phyloP scores from a whole-genome alignment of 371 early-diverging fungal species.

The Mortierella sp. region DNA sequence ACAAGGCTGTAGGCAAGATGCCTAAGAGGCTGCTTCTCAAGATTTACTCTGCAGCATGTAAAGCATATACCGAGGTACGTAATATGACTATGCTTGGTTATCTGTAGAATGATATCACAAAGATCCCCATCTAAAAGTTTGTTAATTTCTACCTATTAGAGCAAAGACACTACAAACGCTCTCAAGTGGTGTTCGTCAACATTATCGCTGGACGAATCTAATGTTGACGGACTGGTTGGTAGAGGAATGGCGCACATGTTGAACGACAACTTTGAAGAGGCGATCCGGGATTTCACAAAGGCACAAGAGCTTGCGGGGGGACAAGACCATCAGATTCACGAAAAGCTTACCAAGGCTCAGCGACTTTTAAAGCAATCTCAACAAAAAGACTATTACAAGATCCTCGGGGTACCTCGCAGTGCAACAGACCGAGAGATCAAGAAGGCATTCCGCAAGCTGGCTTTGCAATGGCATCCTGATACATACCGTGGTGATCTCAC shows the following conservation, averaged over 20 bases:
- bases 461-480: conserved; percentile 92
- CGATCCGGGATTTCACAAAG: conserved; percentile 74
- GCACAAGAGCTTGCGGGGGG: conserved; percentile 75
- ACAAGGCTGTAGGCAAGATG: conserved; percentile 58
- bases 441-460: conserved; percentile 92
- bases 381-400: conserved; percentile 94
- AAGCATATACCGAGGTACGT: conserved; percentile 68
- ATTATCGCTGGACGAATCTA: conserved; percentile 69
- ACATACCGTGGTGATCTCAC: conserved; percentile 86
- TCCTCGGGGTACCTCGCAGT: conserved; percentile 84
- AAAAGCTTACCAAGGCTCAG: conserved; percentile 74
- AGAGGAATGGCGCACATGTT: conserved; percentile 78
- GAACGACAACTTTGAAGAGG: conserved; percentile 81
- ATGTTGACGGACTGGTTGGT: conserved; percentile 77
- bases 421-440: conserved; percentile 89
- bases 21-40: conserved; percentile 68
- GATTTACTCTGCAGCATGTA: conserved; percentile 72
- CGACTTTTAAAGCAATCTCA: conserved; percentile 76
- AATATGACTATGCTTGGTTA: neutral
- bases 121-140: neutral
- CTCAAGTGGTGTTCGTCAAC: conserved; percentile 72
- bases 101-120: neutral
- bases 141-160: conserved; percentile 18
- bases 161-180: conserved; percentile 60
- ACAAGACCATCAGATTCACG: conserved; percentile 69